These are phyloP conservation scores for Isochrysis galbana DNA, from an alignment of 78 protist genomes.

Conservation along the genomic window DNA sequence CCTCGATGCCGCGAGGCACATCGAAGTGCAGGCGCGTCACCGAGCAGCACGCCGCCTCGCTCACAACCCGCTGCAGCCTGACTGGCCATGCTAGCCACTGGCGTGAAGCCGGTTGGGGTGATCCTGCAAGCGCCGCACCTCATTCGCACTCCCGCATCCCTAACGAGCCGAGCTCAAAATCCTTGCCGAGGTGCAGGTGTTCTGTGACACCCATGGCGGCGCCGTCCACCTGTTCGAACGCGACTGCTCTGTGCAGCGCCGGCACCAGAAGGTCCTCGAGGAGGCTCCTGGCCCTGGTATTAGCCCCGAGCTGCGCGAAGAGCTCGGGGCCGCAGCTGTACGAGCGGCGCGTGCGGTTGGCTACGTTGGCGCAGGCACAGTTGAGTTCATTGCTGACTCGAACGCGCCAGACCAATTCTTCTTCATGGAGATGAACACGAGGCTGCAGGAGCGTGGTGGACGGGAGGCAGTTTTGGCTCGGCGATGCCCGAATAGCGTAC, in stretches of 20 bases:
- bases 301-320: conserved; percentile 65
- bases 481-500: not conserved
- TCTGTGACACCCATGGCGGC: conserved; percentile 81
- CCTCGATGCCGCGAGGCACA: conserved; percentile 93
- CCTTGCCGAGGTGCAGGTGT: conserved; percentile 81
- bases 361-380: conserved; percentile 89
- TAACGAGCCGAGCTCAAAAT: too few relatives aligned
- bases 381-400: conserved; percentile 91
- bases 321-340: conserved; percentile 86
- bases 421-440: conserved; percentile 98
- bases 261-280: conserved; percentile 87
- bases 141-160: too few relatives aligned
- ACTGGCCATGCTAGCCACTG: too few relatives aligned
- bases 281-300: conserved; percentile 64
- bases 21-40: too few relatives aligned
- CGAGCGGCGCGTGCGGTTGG: conserved; percentile 79
- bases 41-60: too few relatives aligned
- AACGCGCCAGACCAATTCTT: conserved; percentile 45
- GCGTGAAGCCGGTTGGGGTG: too few relatives aligned
- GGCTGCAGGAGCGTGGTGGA: conserved; percentile 75
- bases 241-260: conserved; percentile 93
- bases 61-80: too few relatives aligned
- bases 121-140: too few relatives aligned
- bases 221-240: conserved; percentile 79
- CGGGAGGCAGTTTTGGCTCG: not conserved